Conservation (phyloP, 2,329 filamentous ascomycete genomes). For the Calonectria leucothoes region DNA sequence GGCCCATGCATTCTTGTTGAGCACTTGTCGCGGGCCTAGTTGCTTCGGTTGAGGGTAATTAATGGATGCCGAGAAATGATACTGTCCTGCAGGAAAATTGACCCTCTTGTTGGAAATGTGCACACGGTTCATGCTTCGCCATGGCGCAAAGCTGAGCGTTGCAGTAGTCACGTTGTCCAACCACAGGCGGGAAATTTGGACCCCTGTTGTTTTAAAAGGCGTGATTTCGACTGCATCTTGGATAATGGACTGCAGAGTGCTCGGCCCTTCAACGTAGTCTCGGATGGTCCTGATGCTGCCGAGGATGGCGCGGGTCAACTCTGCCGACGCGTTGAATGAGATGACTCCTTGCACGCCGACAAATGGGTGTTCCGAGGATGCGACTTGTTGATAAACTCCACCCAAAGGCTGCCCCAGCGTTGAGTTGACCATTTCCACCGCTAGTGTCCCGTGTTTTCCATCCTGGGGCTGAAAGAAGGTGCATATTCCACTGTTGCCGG, state of each 20-base stretch:
- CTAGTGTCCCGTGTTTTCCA: constrained; percentile 64
- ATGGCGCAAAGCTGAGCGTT: constrained; percentile 59
- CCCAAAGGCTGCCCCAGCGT: constrained; percentile 57
- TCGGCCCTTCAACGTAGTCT: constrained; percentile 70
- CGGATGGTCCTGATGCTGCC: constrained; percentile 73
- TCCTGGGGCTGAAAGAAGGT: constrained; percentile 67
- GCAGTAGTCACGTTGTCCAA: constrained; percentile 71
- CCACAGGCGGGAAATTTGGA: constrained; percentile 66
- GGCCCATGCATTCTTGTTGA: constrained; percentile 59
- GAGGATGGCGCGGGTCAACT: constrained; percentile 66
- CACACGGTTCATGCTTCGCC: constrained; percentile 36
- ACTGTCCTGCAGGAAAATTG: constrained; percentile 63
- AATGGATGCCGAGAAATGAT: constrained; percentile 68
- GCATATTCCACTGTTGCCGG: constrained; percentile 71
- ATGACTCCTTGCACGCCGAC: constrained; percentile 66
- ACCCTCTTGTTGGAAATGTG: constrained; percentile 55
- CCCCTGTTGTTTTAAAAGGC: constrained; percentile 53
- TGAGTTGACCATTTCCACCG: constrained; percentile 63
- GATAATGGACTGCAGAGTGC: constrained; percentile 61
- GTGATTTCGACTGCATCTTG: constrained; percentile 64
- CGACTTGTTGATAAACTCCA: constrained; percentile 53
- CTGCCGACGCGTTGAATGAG: constrained; percentile 68
- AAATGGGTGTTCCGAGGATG: constrained; percentile 48
- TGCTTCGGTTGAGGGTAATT: constrained; percentile 72
- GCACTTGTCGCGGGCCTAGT: constrained; percentile 59